These are phyloP conservation scores for Apiospora sp. DNA, from an alignment of 2,329 filamentous ascomycete species.

Conservation along the genomic window DNA sequence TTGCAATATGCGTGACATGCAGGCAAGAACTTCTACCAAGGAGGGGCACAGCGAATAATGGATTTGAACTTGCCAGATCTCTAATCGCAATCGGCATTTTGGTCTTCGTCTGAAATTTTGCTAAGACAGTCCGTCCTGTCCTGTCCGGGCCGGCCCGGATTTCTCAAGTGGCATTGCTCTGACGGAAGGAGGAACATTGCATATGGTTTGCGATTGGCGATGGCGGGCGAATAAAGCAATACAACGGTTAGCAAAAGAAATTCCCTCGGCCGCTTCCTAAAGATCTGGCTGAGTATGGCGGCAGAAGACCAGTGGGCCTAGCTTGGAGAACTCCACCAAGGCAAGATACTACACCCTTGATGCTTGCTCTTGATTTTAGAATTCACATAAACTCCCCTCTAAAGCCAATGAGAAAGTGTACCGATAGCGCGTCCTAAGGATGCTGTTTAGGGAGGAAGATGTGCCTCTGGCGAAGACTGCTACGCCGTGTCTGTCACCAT, in stretches of 20 bases:
- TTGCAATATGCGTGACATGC: not conserved
- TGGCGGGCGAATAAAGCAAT: not conserved
- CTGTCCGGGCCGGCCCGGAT: not conserved
- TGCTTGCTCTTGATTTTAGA: not conserved
- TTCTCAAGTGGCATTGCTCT: not conserved
- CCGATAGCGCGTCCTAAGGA: not conserved
- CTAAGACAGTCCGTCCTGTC: not conserved
- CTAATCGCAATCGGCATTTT: not conserved
- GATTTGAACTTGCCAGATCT: not conserved
- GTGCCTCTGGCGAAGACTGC: not conserved
- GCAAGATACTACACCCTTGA: not conserved
- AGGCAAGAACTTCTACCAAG: not conserved
- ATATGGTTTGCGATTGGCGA: not conserved
- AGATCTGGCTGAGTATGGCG: not conserved
- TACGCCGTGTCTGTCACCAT: not conserved
- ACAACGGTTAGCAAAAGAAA: slow-evolving; percentile 1
- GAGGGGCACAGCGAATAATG: not conserved
- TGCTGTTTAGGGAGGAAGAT: no score
- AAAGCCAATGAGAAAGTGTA: no score
- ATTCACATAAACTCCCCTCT: not conserved
- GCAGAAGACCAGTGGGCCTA: not conserved
- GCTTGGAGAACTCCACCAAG: not conserved
- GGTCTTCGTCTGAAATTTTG: not conserved
- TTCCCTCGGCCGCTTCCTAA: not conserved
- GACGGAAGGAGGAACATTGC: not conserved